phyloP scores from a whole-genome alignment of 2,329 filamentous ascomycete species.

The Hirsutella thompsonii region DNA sequence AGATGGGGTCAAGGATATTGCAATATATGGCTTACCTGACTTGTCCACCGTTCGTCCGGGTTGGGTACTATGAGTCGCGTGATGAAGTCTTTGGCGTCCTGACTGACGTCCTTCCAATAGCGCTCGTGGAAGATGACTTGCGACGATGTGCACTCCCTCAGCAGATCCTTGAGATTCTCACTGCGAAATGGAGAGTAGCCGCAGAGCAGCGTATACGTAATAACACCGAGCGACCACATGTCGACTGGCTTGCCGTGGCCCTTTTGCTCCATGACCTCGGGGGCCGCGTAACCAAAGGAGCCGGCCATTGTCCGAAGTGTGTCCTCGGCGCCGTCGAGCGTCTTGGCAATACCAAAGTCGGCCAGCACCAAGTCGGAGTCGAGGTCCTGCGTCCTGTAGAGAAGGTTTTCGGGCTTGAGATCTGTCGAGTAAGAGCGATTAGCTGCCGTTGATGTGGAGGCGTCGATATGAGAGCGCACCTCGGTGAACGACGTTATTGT shows the following conservation, averaged over 20 bases:
- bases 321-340: constrained; percentile 80
- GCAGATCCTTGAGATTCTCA: constrained; percentile 83
- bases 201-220: constrained; percentile 95
- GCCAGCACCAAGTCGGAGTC: constrained; percentile 84
- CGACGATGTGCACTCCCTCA: constrained; percentile 80
- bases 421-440: constrained; percentile 39
- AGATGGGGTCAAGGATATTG: not conserved
- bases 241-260: constrained; percentile 97
- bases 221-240: constrained; percentile 98
- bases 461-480: constrained; percentile 35
- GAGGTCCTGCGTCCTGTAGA: constrained; percentile 70
- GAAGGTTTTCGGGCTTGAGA: constrained; percentile 93
- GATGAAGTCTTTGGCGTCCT: constrained; percentile 94
- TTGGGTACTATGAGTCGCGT: constrained; percentile 65
- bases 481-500: constrained; percentile 91
- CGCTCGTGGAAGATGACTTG: constrained; percentile 90
- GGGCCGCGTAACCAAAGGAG: constrained; percentile 94
- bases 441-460: not conserved
- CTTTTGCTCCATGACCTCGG: constrained; percentile 95
- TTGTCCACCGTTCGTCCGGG: constrained; percentile 64
- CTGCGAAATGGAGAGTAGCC: constrained; percentile 97
- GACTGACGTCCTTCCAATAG: constrained; percentile 96
- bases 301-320: constrained; percentile 97
- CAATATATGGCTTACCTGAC: constrained; percentile 41
- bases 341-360: constrained; percentile 98